Conservation (phyloP, 495 filamentous ascomycete species). For the Neurospora tetrasperma region DNA sequence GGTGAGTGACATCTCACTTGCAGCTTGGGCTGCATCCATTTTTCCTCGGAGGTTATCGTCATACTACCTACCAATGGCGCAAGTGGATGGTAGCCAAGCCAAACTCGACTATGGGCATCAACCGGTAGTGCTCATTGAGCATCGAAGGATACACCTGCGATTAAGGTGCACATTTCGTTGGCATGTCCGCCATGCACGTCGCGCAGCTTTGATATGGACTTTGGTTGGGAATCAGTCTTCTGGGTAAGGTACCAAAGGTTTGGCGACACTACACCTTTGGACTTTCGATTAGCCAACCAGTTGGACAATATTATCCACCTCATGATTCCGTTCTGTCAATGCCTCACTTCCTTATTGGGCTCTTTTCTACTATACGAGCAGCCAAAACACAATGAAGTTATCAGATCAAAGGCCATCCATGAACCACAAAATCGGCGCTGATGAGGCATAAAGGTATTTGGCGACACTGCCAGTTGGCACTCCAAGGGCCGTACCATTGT, state of each 20-base stretch:
- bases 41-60: not conserved
- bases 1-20: not conserved
- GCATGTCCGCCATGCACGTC: not conserved
- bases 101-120: not conserved
- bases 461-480: not conserved
- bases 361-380: too few relatives aligned
- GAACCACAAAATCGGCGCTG: slow-evolving; percentile 17
- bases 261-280: not conserved
- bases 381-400: slow-evolving; percentile 10
- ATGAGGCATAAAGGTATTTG: slow-evolving; percentile 11
- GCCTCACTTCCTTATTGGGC: too few relatives aligned
- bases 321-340: too few relatives aligned
- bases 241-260: not conserved
- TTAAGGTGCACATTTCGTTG: not conserved
- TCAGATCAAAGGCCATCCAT: slow-evolving; percentile 20
- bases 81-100: not conserved
- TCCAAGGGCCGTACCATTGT: slow-evolving; percentile 12
- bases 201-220: not conserved
- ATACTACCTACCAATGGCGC: not conserved
- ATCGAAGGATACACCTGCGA: too few relatives aligned
- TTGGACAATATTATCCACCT: too few relatives aligned
- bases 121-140: not conserved
- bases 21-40: not conserved
- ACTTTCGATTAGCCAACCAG: too few relatives aligned
- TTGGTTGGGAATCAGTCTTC: not conserved